phyloP scores from a whole-genome alignment of 2,329 filamentous ascomycete species.

The Tolypocladium sp. region DNA sequence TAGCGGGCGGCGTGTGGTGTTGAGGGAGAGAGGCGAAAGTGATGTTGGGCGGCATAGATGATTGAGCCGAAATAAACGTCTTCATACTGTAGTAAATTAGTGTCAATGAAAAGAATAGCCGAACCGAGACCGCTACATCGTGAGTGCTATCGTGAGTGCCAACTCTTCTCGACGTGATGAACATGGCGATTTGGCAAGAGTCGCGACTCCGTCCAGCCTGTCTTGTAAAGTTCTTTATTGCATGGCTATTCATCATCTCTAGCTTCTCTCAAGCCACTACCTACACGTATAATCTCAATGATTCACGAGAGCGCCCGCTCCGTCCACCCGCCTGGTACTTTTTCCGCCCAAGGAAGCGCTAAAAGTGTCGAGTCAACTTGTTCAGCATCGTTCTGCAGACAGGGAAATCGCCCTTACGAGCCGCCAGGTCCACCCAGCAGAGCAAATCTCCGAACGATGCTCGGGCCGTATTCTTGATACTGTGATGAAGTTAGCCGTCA shows the following conservation, averaged over 20 bases:
- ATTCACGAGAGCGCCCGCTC: not conserved
- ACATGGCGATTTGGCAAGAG: not conserved
- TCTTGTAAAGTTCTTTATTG: not conserved
- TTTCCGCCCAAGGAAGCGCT: not conserved
- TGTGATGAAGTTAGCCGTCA: slow-evolving; percentile 28
- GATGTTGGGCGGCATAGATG: not conserved
- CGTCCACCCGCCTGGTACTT: not conserved
- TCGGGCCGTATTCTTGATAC: slow-evolving; percentile 93
- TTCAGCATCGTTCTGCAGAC: not conserved
- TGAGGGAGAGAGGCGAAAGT: no score
- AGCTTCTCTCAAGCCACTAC: not conserved
- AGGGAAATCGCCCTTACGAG: slow-evolving; percentile 37
- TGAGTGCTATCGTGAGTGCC: no score
- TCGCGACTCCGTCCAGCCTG: not conserved
- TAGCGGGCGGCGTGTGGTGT: not conserved
- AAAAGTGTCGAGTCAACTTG: not conserved
- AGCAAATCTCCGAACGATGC: slow-evolving; percentile 90
- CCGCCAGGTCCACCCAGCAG: slow-evolving; percentile 85
- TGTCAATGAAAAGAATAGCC: no score
- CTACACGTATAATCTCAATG: not conserved
- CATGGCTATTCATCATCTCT: not conserved
- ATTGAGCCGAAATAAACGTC: not conserved
- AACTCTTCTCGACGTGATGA: not conserved
- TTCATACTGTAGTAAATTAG: not conserved
- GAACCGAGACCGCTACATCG: no score